Evolutionary conservation across 2,329 filamentous ascomycete species (phyloP), one percentile per base, ranked within the genome.

Genomic region (Cladosporium sp.): DNA sequence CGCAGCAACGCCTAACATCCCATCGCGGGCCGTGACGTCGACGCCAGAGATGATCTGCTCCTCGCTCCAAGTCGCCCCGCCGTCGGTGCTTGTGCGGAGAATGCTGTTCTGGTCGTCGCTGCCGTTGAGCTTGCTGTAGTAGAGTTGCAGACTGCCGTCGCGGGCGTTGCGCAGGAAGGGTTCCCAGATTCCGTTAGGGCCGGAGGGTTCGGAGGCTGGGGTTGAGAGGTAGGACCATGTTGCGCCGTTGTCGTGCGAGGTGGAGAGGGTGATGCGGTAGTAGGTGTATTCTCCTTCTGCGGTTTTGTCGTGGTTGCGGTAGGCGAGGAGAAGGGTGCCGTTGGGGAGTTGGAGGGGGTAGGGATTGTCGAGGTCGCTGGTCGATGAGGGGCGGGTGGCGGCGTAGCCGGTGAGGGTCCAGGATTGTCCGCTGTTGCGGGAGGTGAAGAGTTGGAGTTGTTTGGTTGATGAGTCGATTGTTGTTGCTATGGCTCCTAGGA

Each of bases 1-100:
- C 5, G 18, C 15, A 0, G 70, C 69, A 4, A 77, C 69, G 12
- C 72, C 72, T 7, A 71, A 58, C 73, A 76, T 76, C 22, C 74
- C 73, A 45, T 76, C 73, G 15, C 73, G 63, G 2, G 72, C 64
- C 3, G 53, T 61, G 18, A 63, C 43, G 3, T 64, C 61, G 3
- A 55, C 50, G 8, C 71, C 71, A 0, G 72, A 70, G 13, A 75
- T 66, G 2, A 61, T 59, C 9, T 64, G 48, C 51, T 60, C 55
- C 8, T 38, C 43, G 1, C 58, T 62, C 72, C 70, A 74, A 8
- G 68, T 73, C 15, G 24, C 11, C 1, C 74, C 73, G 2, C 65
- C 68, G 52, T 76, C 70, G 1, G 51, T 59, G 4, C 68, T 73
- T 27, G 62, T 62, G n/a, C 63, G 64, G 59, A 74, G 62, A 13